Evolutionary conservation across 108 stramenopile species (phyloP).

Genomic region (Skeletonema grethae): DNA sequence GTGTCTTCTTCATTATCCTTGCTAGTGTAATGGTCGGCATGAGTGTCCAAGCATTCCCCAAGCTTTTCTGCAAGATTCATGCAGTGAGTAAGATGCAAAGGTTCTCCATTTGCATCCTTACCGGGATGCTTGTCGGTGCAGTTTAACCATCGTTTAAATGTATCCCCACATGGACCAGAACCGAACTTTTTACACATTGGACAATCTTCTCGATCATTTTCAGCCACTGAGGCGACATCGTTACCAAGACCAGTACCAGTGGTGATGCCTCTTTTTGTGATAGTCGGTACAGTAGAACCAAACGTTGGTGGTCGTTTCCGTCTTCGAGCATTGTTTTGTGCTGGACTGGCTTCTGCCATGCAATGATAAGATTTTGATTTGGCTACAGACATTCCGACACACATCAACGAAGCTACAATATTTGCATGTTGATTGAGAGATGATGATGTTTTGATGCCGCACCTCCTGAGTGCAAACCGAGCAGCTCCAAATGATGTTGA

Average conservation of each 20-base stretch:
- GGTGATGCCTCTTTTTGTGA: slow-evolving; percentile 9
- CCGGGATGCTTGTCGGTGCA: slow-evolving; percentile 53
- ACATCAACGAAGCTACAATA: not conserved
- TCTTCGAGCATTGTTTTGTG: not conserved
- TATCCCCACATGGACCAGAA: slow-evolving; percentile 51
- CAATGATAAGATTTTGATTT: not conserved
- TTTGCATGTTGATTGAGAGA: not conserved
- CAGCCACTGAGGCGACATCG: not conserved
- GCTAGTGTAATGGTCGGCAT: slow-evolving; percentile 41
- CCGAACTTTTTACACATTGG: slow-evolving; percentile 61
- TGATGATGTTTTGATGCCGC: not conserved
- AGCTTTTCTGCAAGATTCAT: slow-evolving; percentile 37
- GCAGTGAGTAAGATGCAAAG: slow-evolving; percentile 44
- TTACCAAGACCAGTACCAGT: slow-evolving; percentile 8
- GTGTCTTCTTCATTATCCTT: slow-evolving; percentile 24
- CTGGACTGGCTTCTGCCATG: not conserved
- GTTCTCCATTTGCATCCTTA: slow-evolving; percentile 41
- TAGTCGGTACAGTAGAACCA: slow-evolving; percentile 19
- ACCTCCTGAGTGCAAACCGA: not conserved
- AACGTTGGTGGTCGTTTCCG: slow-evolving; percentile 14
- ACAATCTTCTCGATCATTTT: slow-evolving; percentile 50
- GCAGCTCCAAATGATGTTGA: not conserved
- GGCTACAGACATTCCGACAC: not conserved
- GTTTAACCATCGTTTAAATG: slow-evolving; percentile 48
- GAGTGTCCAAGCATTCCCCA: slow-evolving; percentile 42